Percentiles rank a stretch among this genome's conserved stretches.
Evolutionary conservation across 2,329 filamentous ascomycete genomes (phyloP).

Genomic region (Epichloe gansuensis): DNA sequence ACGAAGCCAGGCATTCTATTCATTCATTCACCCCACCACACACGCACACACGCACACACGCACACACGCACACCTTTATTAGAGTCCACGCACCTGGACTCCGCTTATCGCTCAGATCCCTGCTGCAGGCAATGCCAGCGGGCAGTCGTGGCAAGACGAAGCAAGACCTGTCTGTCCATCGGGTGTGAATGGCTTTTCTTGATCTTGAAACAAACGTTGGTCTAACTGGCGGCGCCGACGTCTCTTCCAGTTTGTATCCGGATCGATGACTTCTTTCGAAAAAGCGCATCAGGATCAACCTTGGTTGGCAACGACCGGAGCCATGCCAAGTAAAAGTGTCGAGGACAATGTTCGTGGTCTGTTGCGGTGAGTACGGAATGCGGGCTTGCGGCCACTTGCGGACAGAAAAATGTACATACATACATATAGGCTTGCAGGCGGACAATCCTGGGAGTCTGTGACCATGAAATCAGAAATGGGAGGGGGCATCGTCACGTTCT

Average conservation of each 20-base stretch:
- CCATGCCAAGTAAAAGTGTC: background rate
- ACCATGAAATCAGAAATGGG: background rate
- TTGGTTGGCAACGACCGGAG: background rate
- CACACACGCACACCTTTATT: too few species aligned
- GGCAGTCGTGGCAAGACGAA: slow-evolving; percentile 7
- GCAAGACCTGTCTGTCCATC: background rate
- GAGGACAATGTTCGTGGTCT: background rate
- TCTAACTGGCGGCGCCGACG: background rate
- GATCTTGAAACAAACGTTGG: background rate
- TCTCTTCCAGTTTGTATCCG: background rate
- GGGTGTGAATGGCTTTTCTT: background rate
- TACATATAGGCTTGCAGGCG: background rate
- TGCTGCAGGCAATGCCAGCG: slow-evolving; percentile 12
- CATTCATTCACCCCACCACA: slow-evolving; percentile 3
- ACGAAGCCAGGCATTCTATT: slow-evolving; percentile 2
- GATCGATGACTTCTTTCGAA: background rate
- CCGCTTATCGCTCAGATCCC: slow-evolving; percentile 12
- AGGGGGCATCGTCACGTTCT: background rate
- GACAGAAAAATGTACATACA: background rate
- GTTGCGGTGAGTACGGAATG: background rate
- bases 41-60: too few species aligned
- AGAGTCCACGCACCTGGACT: slow-evolving; percentile 1
- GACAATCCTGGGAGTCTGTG: background rate
- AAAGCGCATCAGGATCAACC: background rate
- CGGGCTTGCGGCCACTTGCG: slow-evolving; percentile 1